Conservation (phyloP, 352 stramenopile species). For the Pythium coloratum region DNA sequence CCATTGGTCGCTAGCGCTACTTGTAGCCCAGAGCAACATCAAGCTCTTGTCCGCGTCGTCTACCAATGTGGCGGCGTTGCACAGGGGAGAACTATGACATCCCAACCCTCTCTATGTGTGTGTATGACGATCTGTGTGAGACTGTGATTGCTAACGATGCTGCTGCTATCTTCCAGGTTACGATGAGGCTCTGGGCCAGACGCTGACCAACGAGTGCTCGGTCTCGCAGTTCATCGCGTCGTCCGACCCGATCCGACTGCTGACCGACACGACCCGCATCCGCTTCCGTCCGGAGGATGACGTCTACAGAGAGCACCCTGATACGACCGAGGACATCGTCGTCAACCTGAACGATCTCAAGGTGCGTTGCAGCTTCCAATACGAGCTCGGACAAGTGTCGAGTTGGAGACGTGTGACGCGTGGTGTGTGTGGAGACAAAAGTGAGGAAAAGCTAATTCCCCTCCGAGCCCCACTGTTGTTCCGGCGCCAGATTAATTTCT, state of each 20-base stretch:
- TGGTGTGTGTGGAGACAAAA: constrained; percentile 21
- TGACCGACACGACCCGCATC: constrained; percentile 95
- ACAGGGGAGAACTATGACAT: constrained; percentile 85
- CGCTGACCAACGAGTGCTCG: constrained; percentile 80
- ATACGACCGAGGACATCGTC: constrained; percentile 82
- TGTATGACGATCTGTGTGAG: constrained; percentile 13
- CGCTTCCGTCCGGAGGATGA: constrained; percentile 85
- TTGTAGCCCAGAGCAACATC: constrained; percentile 91
- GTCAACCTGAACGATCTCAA: constrained; percentile 91
- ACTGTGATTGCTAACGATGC: constrained; percentile 8
- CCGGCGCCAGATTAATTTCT: constrained; percentile 85
- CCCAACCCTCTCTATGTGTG: constrained; percentile 5
- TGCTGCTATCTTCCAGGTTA: constrained; percentile 69
- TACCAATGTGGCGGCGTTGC: constrained; percentile 18
- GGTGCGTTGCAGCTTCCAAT: constrained; percentile 36
- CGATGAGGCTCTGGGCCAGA: constrained; percentile 87
- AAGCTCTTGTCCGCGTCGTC: constrained; percentile 66
- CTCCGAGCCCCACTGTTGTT: constrained; percentile 89
- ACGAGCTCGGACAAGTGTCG: not conserved
- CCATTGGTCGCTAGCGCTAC: constrained; percentile 85
- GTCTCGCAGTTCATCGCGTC: constrained; percentile 87
- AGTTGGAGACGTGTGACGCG: not conserved
- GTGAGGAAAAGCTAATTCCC: constrained; percentile 84
- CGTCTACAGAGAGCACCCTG: constrained; percentile 76
- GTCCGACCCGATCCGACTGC: constrained; percentile 94